Percentiles rank a stretch among this genome's conserved stretches.
phyloP scores from a whole-genome alignment of 495 filamentous ascomycete species.

The Tuber brumale region DNA sequence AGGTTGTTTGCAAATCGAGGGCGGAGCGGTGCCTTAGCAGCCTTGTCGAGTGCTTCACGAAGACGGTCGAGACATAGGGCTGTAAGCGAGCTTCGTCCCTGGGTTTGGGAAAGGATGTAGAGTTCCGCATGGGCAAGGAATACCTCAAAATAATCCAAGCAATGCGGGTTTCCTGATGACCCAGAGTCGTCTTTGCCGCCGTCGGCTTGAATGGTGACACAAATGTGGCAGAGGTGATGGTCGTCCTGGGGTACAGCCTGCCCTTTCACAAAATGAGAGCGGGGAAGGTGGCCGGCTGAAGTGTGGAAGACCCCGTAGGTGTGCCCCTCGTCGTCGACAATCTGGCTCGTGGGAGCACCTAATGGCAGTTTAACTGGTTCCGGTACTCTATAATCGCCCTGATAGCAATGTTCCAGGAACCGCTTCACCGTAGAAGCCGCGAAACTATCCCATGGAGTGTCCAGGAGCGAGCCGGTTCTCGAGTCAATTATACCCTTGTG shows the following conservation, averaged over 20 bases:
- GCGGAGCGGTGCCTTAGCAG: neutral
- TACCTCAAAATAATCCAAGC: neutral
- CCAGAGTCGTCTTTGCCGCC: neutral
- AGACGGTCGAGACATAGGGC: neutral
- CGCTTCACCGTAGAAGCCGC: conserved; percentile 56
- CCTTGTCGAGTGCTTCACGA: neutral
- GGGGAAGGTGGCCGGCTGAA: no score
- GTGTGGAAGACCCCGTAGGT: neutral
- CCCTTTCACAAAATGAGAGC: neutral
- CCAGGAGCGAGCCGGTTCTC: neutral
- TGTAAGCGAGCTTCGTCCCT: neutral
- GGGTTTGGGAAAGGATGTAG: neutral
- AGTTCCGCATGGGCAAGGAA: neutral
- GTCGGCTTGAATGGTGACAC: no score
- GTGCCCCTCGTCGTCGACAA: neutral
- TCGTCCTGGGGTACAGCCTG: neutral
- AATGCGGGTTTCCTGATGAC: neutral
- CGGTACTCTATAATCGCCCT: conserved; percentile 57
- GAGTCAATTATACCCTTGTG: neutral
- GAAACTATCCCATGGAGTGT: neutral
- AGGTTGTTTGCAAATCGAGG: neutral
- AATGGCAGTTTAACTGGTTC: neutral
- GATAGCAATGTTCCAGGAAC: conserved; percentile 85
- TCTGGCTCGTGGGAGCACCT: neutral
- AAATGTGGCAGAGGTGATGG: no score